Evolutionary conservation across 2,329 filamentous ascomycete species (phyloP), one percentile per base, ranked within the genome.

Genomic region (Nemania abortiva): DNA sequence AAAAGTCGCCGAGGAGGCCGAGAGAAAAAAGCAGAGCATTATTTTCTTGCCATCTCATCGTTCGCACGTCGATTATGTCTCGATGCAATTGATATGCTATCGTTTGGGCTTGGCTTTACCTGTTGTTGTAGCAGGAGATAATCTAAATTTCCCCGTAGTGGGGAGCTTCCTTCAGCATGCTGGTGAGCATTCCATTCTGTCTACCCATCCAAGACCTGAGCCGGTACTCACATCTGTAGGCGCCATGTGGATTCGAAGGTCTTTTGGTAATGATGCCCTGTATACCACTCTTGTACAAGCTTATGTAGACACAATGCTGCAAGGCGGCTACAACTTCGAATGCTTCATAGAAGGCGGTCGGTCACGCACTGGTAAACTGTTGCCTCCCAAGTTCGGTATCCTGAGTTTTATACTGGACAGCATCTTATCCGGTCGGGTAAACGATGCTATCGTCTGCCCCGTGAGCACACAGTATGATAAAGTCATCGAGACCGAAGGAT

Each of bases 381-480:
- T 99, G 13, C 91, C 94, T 2, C 96, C 96, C 0, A 98, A 98
- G 77, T 98, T 98, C 73, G 96, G 96, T 10, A 98, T 99, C 68
- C 83, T 99, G 31, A 93, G 90, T 76, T 99, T 98, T 75, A 88
- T 98, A 47, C 83, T 99, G 20, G 96, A 99, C 74, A 97, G 94
- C 74, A 86, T 99, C 15, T 83, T 98, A 6, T 97, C 93, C 0
- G 94, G 95, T 0, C 88, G 95, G 6, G 94, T 97, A 0, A 86
- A 97, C 55, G 96, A 99, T 80, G 91, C 94, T 37, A 92, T 98
- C 50, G 94, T 99, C 61, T 97, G 95, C 74, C 96, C 96, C 0
- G 96, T 99, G 54, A 97, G 93, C 79, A 98, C 95, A 0, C 96
- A 99, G 79, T 99, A 99, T 78, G 96, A 99, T 84, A 99, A 98